Evolutionary conservation across 495 filamentous ascomycete species (phyloP).

Genomic region (Penicillium salamii): DNA sequence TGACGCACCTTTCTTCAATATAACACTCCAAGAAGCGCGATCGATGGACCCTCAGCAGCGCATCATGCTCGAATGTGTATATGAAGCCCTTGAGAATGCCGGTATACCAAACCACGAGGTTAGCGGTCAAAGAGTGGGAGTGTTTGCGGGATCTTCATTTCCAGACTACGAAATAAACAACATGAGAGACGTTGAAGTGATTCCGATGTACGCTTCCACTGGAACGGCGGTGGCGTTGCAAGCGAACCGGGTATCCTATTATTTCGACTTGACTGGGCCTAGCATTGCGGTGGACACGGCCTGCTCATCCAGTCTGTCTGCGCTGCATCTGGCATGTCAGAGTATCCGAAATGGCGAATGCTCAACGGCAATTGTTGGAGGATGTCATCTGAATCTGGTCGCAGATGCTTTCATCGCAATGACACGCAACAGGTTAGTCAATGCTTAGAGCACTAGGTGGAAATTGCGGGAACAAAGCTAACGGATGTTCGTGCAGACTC

Average conservation of each 20-base stretch:
- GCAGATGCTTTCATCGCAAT: slow-evolving; percentile 29
- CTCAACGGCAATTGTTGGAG: slow-evolving; percentile 38
- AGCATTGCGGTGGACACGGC: slow-evolving; percentile 48
- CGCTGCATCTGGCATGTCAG: slow-evolving; percentile 49
- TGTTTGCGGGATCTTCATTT: slow-evolving; percentile 43
- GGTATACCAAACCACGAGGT: slow-evolving; percentile 43
- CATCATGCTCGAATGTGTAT: slow-evolving; percentile 40
- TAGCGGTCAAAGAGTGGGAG: slow-evolving; percentile 43
- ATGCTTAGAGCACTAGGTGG: background rate
- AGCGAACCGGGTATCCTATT: slow-evolving; percentile 45
- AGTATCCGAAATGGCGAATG: slow-evolving; percentile 45
- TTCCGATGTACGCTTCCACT: slow-evolving; percentile 44
- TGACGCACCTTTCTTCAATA: slow-evolving; percentile 54
- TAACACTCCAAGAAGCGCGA: slow-evolving; percentile 40
- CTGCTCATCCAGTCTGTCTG: slow-evolving; percentile 51
- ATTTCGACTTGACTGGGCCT: slow-evolving; percentile 40
- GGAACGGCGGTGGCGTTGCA: slow-evolving; percentile 44
- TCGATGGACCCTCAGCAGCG: slow-evolving; percentile 51
- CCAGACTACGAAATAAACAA: slow-evolving; percentile 46
- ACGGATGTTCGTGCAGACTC: slow-evolving; percentile 4
- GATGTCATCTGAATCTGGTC: slow-evolving; percentile 37
- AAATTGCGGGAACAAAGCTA: background rate
- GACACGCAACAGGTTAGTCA: slow-evolving; percentile 20
- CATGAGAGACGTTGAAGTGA: slow-evolving; percentile 34
- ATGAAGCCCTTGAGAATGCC: slow-evolving; percentile 47